Percentiles rank a stretch among this genome's conserved stretches.
These are phyloP conservation scores for Lactifluus rugatus DNA, from an alignment of 768 basidiomycete genomes.

Conservation along the genomic window DNA sequence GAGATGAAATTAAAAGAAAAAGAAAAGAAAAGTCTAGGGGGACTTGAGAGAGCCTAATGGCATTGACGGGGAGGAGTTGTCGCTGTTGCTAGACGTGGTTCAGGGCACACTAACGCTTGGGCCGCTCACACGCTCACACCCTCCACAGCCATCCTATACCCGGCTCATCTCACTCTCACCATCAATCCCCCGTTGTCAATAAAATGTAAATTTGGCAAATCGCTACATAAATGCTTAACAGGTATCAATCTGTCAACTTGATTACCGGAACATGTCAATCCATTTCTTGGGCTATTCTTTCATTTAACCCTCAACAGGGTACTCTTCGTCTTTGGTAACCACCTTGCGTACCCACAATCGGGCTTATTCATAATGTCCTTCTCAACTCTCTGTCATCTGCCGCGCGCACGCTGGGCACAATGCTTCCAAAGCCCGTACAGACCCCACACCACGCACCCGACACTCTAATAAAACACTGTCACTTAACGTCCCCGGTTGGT, in stretches of 20 bases:
- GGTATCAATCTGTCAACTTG: neutral
- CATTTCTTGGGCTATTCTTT: neutral
- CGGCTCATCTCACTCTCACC: neutral
- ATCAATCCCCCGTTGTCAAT: neutral
- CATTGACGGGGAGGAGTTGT: constrained; percentile 2
- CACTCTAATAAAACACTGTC: neutral
- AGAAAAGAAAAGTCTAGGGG: neutral
- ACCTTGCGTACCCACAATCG: neutral
- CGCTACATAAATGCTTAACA: neutral
- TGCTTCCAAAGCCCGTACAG: too few species aligned
- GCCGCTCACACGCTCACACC: neutral
- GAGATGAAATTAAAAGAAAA: neutral
- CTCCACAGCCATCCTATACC: too few species aligned
- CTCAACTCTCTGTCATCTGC: neutral
- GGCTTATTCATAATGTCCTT: neutral
- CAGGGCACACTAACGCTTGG: neutral
- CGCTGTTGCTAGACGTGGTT: constrained; percentile 2
- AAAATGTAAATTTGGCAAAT: neutral
- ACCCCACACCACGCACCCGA: neutral
- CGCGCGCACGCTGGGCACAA: too few species aligned
- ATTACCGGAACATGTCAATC: neutral
- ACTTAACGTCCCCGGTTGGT: neutral
- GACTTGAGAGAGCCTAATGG: neutral
- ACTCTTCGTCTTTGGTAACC: neutral
- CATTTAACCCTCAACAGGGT: neutral